Evolutionary conservation across 257 asterid genomes (phyloP).

Genomic region (Forsythia viridissima): DNA sequence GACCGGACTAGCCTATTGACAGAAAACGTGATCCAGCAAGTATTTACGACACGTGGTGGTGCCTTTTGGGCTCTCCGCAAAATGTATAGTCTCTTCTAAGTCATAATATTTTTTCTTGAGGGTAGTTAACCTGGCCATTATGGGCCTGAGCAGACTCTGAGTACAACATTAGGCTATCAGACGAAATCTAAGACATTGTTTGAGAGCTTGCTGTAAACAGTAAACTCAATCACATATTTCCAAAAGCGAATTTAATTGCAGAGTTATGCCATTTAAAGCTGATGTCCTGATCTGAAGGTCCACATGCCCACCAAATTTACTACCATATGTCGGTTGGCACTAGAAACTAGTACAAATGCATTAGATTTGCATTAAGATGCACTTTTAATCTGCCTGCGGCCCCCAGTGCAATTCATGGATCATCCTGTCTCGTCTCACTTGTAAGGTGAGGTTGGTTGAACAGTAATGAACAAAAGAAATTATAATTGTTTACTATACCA

Average conservation of each 20-base stretch:
- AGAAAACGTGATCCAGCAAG: no score
- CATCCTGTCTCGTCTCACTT: no score
- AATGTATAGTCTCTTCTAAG: no score
- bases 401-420: no score
- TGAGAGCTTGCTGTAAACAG: not conserved
- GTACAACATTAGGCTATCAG: not conserved
- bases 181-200: not conserved
- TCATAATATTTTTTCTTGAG: no score
- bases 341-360: constrained; percentile 13
- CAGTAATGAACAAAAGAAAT: no score
- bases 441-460: no score
- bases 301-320: constrained; percentile 25
- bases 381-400: not conserved
- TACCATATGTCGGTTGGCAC: constrained; percentile 39
- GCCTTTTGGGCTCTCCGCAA: no score
- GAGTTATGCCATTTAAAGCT: constrained; percentile 31
- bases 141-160: no score
- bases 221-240: not conserved
- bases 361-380: constrained; percentile 24
- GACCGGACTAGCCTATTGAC: not conserved
- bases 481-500: no score
- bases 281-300: constrained; percentile 26
- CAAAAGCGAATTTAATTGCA: constrained; percentile 24
- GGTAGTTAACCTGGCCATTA: no score
- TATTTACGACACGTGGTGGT: no score